phyloP scores from a whole-genome alignment of 108 stramenopile genomes.

The Cylindrotheca closterium region DNA sequence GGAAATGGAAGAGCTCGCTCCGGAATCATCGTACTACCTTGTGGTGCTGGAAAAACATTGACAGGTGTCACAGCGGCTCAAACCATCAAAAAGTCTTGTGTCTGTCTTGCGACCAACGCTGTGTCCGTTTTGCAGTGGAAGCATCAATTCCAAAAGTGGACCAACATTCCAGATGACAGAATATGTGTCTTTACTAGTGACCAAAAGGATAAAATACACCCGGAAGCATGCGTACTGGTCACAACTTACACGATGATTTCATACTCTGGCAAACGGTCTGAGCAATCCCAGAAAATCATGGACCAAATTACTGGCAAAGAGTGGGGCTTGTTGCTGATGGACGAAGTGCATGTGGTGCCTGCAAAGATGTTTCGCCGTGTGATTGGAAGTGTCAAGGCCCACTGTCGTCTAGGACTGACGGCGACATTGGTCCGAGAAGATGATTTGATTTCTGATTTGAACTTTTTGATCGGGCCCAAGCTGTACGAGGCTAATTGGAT shows the following conservation, averaged over 20 bases:
- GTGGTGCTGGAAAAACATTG: conserved; percentile 97
- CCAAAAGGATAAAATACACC: conserved; percentile 89
- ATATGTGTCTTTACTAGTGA: conserved; percentile 93
- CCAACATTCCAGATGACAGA: conserved; percentile 86
- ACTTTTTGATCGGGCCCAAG: conserved; percentile 99
- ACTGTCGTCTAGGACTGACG: conserved; percentile 97
- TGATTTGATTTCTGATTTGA: conserved; percentile 95
- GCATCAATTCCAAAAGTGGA: conserved; percentile 92
- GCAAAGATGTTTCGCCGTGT: conserved; percentile 95
- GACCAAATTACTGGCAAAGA: conserved; percentile 88
- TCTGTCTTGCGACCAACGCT: conserved; percentile 95
- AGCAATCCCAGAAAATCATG: conserved; percentile 85
- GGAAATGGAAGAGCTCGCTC: conserved; percentile 98
- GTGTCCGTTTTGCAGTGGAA: conserved; percentile 98
- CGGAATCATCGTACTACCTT: conserved; percentile 99
- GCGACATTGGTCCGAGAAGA: conserved; percentile 99
- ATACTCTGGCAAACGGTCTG: conserved; percentile 85
- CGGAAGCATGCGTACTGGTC: conserved; percentile 89
- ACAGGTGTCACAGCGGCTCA: conserved; percentile 98
- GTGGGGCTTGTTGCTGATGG: conserved; percentile 98
- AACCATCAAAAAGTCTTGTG: conserved; percentile 93
- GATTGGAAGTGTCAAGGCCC: conserved; percentile 91
- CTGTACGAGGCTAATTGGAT: conserved; percentile 99
- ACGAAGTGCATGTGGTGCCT: conserved; percentile 97
- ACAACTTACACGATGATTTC: conserved; percentile 99